A percentile compares a stretch with the other conserved stretches of the same genome.
Conservation (phyloP, 2,329 filamentous ascomycete species). For the Claviceps pusilla region DNA sequence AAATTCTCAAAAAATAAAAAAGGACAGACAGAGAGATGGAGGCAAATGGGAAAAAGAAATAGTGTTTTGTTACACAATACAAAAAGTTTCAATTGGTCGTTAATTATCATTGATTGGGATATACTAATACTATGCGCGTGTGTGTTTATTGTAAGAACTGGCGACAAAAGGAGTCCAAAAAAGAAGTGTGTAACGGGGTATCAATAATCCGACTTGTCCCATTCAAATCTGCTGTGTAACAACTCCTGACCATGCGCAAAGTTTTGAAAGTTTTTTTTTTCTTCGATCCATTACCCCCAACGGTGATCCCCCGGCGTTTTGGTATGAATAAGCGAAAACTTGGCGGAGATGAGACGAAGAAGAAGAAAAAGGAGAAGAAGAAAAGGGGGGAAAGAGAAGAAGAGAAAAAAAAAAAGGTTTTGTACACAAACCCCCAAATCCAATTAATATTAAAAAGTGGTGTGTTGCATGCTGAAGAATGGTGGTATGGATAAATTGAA, state of each 20-base stretch:
- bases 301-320: background rate
- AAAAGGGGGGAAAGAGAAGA: background rate
- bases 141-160: background rate
- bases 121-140: constrained; percentile 5
- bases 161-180: constrained; percentile 2
- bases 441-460: constrained; percentile 1
- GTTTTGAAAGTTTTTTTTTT: too few relatives aligned
- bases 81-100: constrained; percentile 2
- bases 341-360: background rate
- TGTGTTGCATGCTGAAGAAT: background rate
- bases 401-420: background rate
- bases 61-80: too few relatives aligned
- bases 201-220: constrained; percentile 14
- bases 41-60: too few relatives aligned
- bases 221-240: constrained; percentile 3
- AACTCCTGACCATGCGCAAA: constrained; percentile 11
- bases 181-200: constrained; percentile 14
- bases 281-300: background rate
- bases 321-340: background rate
- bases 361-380: background rate
- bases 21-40: background rate
- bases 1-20: background rate
- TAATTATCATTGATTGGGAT: constrained; percentile 8
- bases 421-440: background rate
- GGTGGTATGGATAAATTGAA: background rate